These are phyloP conservation scores for Gossypium aridum DNA, from an alignment of 441 rosid genomes.

Conservation along the genomic window DNA sequence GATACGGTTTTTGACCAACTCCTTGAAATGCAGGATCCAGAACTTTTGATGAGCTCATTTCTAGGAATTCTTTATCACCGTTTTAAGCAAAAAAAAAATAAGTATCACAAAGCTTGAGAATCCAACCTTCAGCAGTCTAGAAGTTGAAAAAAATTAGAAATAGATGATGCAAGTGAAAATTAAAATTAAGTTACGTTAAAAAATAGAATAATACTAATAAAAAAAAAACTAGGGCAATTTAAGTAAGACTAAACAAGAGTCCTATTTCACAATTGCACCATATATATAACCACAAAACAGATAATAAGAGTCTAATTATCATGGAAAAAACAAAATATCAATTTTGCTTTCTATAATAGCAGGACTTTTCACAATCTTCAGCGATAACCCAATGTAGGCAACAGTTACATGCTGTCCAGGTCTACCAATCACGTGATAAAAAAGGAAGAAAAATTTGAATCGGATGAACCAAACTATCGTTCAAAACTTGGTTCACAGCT, in stretches of 20 bases:
- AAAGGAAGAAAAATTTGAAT: neutral
- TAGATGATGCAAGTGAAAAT: neutral
- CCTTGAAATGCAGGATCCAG: conserved; percentile 97
- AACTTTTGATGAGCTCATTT: conserved; percentile 68
- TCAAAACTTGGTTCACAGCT: neutral
- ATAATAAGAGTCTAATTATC: neutral
- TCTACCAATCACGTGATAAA: conserved; percentile 5
- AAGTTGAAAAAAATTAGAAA: conserved; percentile 14
- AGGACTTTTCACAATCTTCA: neutral
- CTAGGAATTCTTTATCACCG: conserved; percentile 17
- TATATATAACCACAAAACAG: neutral
- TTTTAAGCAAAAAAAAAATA: neutral
- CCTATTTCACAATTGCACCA: neutral
- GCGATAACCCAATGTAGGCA: neutral
- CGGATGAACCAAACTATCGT: neutral
- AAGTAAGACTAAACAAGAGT: neutral
- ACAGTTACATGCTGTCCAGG: neutral
- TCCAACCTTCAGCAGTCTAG: conserved; percentile 11
- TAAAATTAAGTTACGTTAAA: neutral
- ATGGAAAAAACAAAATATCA: neutral
- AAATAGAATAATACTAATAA: neutral
- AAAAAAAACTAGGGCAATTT: neutral
- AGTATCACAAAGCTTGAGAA: conserved; percentile 14
- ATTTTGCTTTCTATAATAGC: neutral
- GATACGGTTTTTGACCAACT: conserved; percentile 92